Base-by-base conservation (phyloP, 2,329 filamentous ascomycete species). In the Paraphaeosphaeria sporulosa region DNA sequence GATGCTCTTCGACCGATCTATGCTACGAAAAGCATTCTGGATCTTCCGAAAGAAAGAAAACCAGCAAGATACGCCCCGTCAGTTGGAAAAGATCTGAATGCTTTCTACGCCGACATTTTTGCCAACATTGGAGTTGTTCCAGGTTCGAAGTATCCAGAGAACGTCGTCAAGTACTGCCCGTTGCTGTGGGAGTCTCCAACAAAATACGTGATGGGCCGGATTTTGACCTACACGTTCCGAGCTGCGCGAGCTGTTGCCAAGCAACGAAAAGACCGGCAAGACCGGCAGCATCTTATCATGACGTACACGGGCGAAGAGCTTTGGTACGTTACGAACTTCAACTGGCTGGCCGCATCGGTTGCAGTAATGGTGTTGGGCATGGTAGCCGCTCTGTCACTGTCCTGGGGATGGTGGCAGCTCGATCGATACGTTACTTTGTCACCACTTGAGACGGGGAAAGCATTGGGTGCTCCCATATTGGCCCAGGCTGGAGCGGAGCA, bases 381-480 rank as follows among this genome's bases (percentile, higher is more conserved):
- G 8, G 21, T 54, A 27, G 60, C 60, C 15, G 61, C 59, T 17
- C 13, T 64, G 27, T 32, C 40, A 4, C 57, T 64, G 17, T 43
- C 64, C 3, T 67, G 63, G 63, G 60, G 64, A 13, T 67, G 55
- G 52, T 63, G 64, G 63, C 49, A 65, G 25, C 61, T 67, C 17
- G 52, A 55, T 25, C 63, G 57, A 2, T 59, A 60, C 30, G 57
- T 63, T 13, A 60, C 60, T 0, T 51, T 67, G 4, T 64, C 63
- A 0, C 63, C 64, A 2, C 55, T 67, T 36, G 64, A 67, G 43
- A 67, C 64, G 1, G 63, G 57, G 1, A 65, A 63, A 44, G 64
- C 64, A 6, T 61, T 67, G 40, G 64, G 63, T 3, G 63, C 60
- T 0, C 57, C 64, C 4, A 60, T 67, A 9, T 46, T 65, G 13